A percentile compares a stretch with the other conserved stretches of the same genome.
phyloP scores from a whole-genome alignment of 495 filamentous ascomycete species.

The Talaromyces stipitatus region DNA sequence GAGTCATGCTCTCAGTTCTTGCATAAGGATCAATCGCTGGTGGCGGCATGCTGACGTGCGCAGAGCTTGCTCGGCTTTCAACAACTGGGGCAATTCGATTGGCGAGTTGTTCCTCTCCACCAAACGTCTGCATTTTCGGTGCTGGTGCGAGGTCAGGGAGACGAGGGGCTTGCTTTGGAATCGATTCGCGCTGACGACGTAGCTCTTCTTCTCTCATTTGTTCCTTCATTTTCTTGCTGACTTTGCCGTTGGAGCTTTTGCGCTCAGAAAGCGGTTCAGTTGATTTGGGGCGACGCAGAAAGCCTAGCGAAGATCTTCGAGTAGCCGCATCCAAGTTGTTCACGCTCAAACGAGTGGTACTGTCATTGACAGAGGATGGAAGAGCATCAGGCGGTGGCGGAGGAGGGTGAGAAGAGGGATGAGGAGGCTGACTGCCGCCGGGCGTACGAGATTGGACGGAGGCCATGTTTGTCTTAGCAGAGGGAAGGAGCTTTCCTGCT shows the following conservation, averaged over 20 bases:
- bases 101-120: constrained; percentile 61
- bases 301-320: constrained; percentile 42
- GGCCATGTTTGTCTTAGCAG: constrained; percentile 14
- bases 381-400: constrained; percentile 1
- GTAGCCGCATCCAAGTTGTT: constrained; percentile 3
- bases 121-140: constrained; percentile 61
- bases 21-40: constrained; percentile 64
- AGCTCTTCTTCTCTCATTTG: constrained; percentile 58
- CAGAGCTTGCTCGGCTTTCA: constrained; percentile 26
- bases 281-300: constrained; percentile 77
- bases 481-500: constrained; percentile 2
- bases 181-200: constrained; percentile 57
- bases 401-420: constrained; percentile 2
- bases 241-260: constrained; percentile 47
- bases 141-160: constrained; percentile 68
- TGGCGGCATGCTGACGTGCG: constrained; percentile 25
- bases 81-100: constrained; percentile 52
- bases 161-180: constrained; percentile 66
- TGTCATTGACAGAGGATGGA: constrained; percentile 14
- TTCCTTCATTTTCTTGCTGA: constrained; percentile 58
- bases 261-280: constrained; percentile 46
- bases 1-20: constrained; percentile 87
- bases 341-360: constrained; percentile 9
- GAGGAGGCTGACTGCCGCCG: constrained; percentile 12
- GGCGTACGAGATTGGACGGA: constrained; percentile 18